These are phyloP conservation scores for Starmerella etchellsii DNA, from an alignment of 805 yeast species.

Conservation along the genomic window DNA sequence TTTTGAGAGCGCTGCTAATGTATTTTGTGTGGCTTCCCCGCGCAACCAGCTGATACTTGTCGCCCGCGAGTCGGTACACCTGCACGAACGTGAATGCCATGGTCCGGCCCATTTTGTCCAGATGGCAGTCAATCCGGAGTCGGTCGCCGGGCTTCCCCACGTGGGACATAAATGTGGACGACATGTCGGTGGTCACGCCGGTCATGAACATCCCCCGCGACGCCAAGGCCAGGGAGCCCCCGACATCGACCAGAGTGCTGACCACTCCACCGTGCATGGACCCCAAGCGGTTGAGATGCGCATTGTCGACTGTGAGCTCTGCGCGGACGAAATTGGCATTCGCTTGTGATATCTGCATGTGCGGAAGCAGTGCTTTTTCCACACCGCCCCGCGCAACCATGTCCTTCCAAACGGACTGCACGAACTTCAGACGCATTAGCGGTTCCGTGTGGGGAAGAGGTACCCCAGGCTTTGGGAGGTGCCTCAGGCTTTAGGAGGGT, in stretches of 20 bases:
- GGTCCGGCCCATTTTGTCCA: constrained; percentile 30
- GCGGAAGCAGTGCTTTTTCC: constrained; percentile 16
- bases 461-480: too few species aligned
- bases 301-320: constrained; percentile 25
- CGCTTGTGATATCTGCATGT: constrained; percentile 23
- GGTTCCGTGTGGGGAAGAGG: too few species aligned
- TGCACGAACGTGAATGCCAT: constrained; percentile 33
- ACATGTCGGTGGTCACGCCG: constrained; percentile 34
- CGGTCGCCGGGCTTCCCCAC: constrained; percentile 28
- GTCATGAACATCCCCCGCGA: constrained; percentile 32
- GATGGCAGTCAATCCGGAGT: constrained; percentile 22
- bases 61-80: constrained; percentile 16
- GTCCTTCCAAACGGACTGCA: constrained; percentile 20
- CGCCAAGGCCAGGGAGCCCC: constrained; percentile 34
- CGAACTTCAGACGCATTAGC: constrained; percentile 18
- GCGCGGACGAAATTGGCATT: constrained; percentile 27
- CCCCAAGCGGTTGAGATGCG: constrained; percentile 31
- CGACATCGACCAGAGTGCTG: constrained; percentile 32
- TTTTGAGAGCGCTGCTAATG: constrained; percentile 27
- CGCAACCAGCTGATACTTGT: constrained; percentile 23
- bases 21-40: constrained; percentile 35
- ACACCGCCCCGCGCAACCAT: constrained; percentile 21
- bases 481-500: too few species aligned
- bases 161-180: constrained; percentile 29
- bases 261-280: constrained; percentile 34